Evolutionary conservation across 768 basidiomycete species (phyloP), one percentile per base, ranked within the genome.

Genomic region (Rhizopogon rudus): DNA sequence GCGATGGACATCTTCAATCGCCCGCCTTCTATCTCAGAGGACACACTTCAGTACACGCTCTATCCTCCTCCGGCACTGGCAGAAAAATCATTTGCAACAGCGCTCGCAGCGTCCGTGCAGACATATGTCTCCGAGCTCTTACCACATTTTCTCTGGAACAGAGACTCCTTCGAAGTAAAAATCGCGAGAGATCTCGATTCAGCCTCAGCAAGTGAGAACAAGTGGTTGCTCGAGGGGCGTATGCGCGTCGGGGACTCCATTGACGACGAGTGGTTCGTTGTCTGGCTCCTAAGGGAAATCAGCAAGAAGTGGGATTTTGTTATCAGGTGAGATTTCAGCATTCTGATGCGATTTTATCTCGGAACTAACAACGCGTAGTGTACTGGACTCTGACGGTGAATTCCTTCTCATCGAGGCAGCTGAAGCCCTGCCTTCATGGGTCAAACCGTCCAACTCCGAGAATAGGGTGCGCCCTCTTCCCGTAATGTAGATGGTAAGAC

Each of bases 211-310:
- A 53, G 51, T 13, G 61, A 62, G 43, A 63, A 69, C 13, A 75
- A 69, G n/a, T 86, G 80, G 73, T 73, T 84, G 41, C 71, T 98
- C 1, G 86, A 93, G 64, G 93, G 95, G 8, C 75, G 77, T 44
- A 91, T 95, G 86, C 77, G 94, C 44, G 90, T 98, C 22, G 96
- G 97, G 3, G 97, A 99, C 71, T 90, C 86, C 51, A 81, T 98
- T n/a, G 95, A 99, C 69, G 97, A 99, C 63, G 97, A 99, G 71
- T 99, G 97, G 97, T 87, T 86, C 67, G 79, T 82, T 13, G 93
- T 98, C 16, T 98, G 92, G 91, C 74, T 98, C 45, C 73, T 98
- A 55, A 80, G 77, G 62, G 81, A 91, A 69, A 76, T 96, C 55
- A 88, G 85, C 57, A 72, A 77, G 40, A 83, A 82, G 58, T 95